These are phyloP conservation scores for Trypethelium eluteriae DNA, from an alignment of 495 filamentous ascomycete genomes.

Conservation along the genomic window DNA sequence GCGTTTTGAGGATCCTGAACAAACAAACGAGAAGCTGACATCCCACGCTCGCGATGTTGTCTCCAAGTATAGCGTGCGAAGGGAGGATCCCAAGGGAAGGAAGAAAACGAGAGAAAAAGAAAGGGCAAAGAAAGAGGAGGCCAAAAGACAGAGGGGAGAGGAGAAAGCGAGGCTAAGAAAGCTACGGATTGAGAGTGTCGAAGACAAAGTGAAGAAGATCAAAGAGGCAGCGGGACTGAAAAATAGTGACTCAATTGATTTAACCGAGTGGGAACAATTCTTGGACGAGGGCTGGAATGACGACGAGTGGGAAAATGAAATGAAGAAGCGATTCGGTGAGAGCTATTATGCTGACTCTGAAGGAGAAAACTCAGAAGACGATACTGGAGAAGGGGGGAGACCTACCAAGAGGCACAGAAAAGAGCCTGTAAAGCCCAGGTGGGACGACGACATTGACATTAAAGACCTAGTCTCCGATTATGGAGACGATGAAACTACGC, in stretches of 20 bases:
- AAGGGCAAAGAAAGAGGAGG: slow-evolving; percentile 65
- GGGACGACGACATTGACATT: slow-evolving; percentile 96
- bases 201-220: slow-evolving; percentile 72
- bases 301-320: slow-evolving; percentile 78
- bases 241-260: slow-evolving; percentile 53
- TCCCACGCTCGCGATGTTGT: slow-evolving; percentile 82
- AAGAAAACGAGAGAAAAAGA: slow-evolving; percentile 72
- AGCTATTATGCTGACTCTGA: slow-evolving; percentile 67
- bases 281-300: slow-evolving; percentile 82
- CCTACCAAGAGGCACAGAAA: slow-evolving; percentile 54
- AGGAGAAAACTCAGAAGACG: slow-evolving; percentile 41
- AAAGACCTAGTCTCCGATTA: slow-evolving; percentile 85
- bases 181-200: slow-evolving; percentile 79
- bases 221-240: slow-evolving; percentile 76
- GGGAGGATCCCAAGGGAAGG: slow-evolving; percentile 67
- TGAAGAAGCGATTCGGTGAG: slow-evolving; percentile 77
- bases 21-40: slow-evolving; percentile 71
- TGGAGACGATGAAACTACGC: slow-evolving; percentile 45
- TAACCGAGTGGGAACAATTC: slow-evolving; percentile 72
- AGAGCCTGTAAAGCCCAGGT: slow-evolving; percentile 80
- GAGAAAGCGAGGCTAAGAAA: slow-evolving; percentile 78
- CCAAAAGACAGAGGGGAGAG: slow-evolving; percentile 64
- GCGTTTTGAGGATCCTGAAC: slow-evolving; percentile 85
- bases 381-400: slow-evolving; percentile 41
- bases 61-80: slow-evolving; percentile 68